Evolutionary conservation across 176 grass and related monocot genomes (phyloP).

Genomic region (Raddia guianensis): DNA sequence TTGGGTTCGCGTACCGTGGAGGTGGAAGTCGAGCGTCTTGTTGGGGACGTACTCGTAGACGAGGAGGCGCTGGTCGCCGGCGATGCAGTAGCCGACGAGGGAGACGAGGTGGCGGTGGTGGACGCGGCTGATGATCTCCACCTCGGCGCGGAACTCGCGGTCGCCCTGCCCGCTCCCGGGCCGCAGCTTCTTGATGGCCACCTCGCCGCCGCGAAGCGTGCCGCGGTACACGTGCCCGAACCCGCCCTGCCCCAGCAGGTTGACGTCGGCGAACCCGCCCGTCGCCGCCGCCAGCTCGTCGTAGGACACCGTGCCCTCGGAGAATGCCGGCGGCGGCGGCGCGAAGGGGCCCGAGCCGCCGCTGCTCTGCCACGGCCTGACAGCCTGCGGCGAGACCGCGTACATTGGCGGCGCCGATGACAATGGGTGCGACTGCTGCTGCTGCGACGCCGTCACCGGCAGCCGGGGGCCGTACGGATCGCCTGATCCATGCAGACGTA

Average conservation of each 20-base stretch:
- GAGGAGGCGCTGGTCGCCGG: slow-evolving; percentile 70
- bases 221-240: slow-evolving; percentile 89
- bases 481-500: too few species aligned
- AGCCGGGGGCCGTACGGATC: background rate
- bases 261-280: slow-evolving; percentile 64
- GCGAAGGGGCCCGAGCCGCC: background rate
- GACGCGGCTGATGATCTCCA: slow-evolving; percentile 85
- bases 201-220: slow-evolving; percentile 44
- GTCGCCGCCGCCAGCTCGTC: slow-evolving; percentile 65
- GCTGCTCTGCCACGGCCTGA: background rate
- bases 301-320: slow-evolving; percentile 55
- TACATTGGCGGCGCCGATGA: slow-evolving; percentile 7
- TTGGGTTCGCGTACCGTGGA: slow-evolving; percentile 50
- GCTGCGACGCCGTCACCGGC: slow-evolving; percentile 13
- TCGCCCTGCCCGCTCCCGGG: slow-evolving; percentile 74
- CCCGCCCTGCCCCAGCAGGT: slow-evolving; percentile 83
- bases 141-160: slow-evolving; percentile 88
- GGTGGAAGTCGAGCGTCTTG: slow-evolving; percentile 86
- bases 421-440: background rate
- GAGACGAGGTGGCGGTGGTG: slow-evolving; percentile 85
- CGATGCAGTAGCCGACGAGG: slow-evolving; percentile 79
- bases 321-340: background rate
- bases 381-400: background rate
- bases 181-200: slow-evolving; percentile 85
- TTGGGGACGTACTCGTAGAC: slow-evolving; percentile 90